Conservation (phyloP, 805 yeast genomes). For the Metschnikowia matae region DNA sequence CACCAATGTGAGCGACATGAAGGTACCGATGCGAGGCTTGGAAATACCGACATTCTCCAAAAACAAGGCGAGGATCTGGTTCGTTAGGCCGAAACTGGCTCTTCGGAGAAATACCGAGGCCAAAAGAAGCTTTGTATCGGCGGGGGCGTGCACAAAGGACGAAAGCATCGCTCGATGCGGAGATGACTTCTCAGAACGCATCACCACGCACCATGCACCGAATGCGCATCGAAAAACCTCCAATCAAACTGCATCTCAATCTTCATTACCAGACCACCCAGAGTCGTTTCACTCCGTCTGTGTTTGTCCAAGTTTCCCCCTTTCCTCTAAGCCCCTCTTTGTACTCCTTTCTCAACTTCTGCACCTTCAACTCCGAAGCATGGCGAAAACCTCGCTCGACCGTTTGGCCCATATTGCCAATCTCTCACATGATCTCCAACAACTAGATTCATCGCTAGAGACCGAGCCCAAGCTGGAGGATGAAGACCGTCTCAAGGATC, state of each 20-base stretch:
- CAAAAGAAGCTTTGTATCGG: conserved; percentile 64
- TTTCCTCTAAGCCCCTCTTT: no score
- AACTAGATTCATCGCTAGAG: conserved; percentile 12
- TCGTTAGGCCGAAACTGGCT: conserved; percentile 73
- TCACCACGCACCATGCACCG: background rate
- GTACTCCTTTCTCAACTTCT: no score
- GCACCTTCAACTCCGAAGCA: background rate
- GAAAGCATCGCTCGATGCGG: conserved; percentile 2
- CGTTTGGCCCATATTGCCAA: conserved; percentile 42
- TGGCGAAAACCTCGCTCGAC: conserved; percentile 31
- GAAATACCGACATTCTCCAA: conserved; percentile 51
- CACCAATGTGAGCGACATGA: conserved; percentile 74
- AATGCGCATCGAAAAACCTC: conserved; percentile 1
- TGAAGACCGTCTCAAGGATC: background rate
- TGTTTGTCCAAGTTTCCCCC: no score
- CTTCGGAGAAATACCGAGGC: conserved; percentile 64
- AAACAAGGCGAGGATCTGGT: conserved; percentile 70
- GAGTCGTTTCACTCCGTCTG: no score
- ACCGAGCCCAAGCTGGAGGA: conserved; percentile 7
- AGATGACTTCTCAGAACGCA: background rate
- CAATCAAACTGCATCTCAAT: no score
- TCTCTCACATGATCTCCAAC: conserved; percentile 39
- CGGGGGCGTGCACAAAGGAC: conserved; percentile 8
- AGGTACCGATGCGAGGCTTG: conserved; percentile 63
- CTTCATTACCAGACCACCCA: no score